These are phyloP conservation scores for Cladophialophora exuberans DNA, from an alignment of 2,329 filamentous ascomycete genomes.

Conservation along the genomic window DNA sequence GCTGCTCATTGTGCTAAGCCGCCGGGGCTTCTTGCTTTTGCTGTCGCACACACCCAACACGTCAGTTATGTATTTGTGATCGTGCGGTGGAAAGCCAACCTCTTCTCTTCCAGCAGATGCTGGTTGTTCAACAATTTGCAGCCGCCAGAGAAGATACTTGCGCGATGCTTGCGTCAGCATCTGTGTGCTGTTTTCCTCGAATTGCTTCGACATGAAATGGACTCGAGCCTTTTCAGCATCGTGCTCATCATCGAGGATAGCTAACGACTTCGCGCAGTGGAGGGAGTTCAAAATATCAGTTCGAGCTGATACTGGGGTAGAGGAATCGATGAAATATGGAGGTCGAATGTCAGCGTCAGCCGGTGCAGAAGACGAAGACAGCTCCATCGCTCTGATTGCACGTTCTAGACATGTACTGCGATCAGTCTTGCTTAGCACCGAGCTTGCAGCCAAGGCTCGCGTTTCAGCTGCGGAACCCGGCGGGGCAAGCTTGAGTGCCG, in stretches of 20 bases:
- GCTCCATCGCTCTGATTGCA: conserved; percentile 54
- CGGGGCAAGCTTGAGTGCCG: conserved; percentile 75
- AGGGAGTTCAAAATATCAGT: conserved; percentile 61
- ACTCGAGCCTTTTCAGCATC: conserved; percentile 35
- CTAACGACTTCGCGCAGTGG: conserved; percentile 62
- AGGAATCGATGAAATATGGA: conserved; percentile 56
- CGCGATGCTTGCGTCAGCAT: conserved; percentile 26
- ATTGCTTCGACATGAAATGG: conserved; percentile 39
- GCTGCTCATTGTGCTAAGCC: conserved; percentile 41
- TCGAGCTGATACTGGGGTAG: conserved; percentile 52
- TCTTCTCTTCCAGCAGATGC: conserved; percentile 24
- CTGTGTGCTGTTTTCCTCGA: conserved; percentile 35
- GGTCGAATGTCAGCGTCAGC: conserved; percentile 24
- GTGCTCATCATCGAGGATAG: conserved; percentile 50
- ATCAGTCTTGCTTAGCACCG: conserved; percentile 59
- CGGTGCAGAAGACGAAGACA: conserved; percentile 49
- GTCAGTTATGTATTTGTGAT: conserved; percentile 22
- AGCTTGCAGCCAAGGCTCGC: conserved; percentile 61
- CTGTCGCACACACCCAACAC: conserved; percentile 19
- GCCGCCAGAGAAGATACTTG: conserved; percentile 28
- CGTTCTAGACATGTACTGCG: conserved; percentile 38
- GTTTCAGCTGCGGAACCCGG: conserved; percentile 72
- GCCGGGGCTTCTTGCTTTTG: conserved; percentile 19
- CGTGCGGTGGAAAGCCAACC: conserved; percentile 26
- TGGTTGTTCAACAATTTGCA: conserved; percentile 20